Base-by-base conservation (phyloP, 1,139 yeast species). In the Chernovozyma sophiae-reginae region DNA sequence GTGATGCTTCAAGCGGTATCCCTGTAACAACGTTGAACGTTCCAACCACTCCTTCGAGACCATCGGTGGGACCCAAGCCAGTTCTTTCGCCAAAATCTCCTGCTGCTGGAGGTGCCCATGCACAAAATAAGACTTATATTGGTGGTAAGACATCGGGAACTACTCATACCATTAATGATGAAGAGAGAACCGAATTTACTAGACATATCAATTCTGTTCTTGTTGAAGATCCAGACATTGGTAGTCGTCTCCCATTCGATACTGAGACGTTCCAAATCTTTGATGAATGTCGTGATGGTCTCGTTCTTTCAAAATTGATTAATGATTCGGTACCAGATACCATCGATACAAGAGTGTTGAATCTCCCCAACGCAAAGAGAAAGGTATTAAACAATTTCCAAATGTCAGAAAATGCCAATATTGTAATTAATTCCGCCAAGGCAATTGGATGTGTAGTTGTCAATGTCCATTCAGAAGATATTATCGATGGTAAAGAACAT, bases 361-460 rank as follows among this genome's bases (percentile, higher is more conserved):
- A 92, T 60, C 68, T 81, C 59, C 94, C 97, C 23, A 84, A 83
- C 57, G 58, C 59, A 10, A 77, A 77, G 49, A 84, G 83, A 44
- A 90, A 87, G 64, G 66, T 75, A n/a, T 74, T 92, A 57, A 92
- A 94, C 71, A 87, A 87, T 55, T 92, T 92, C 71, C 95, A 90
- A 49, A 90, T 94, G 82, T 78, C 86, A 43, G 99, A 92, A 67
- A 92, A 92, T 62, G 97, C 98, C 37, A 92, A 92, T 62, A 90
- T 92, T 49, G 98, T 92, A 32, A 86, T 92, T 63, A 92, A 92
- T 60, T 92, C 98, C 3, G 98, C 98, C 29, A 92, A 92, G 68
- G 98, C 97, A 38, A 92, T 92, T 63, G 98, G 97, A 16, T 92
- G 97, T 72, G 86, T 92, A 38, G 98, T 92, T 35, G 97, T 94